A percentile compares a stretch with the other conserved stretches of the same genome.
These are phyloP conservation scores for Termitomyces sp. DNA, from an alignment of 768 basidiomycete species.

Conservation along the genomic window DNA sequence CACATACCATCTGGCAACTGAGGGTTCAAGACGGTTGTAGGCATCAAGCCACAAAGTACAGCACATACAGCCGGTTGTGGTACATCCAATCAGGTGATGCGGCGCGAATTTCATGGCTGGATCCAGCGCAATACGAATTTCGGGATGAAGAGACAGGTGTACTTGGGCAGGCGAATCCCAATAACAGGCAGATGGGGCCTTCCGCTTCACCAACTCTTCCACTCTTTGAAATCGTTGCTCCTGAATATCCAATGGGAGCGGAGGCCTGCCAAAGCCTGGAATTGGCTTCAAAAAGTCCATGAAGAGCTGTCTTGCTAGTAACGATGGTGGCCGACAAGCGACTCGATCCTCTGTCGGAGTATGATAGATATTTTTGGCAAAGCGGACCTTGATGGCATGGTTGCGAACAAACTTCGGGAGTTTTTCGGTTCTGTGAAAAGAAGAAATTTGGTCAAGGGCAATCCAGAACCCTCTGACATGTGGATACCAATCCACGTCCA, in stretches of 20 bases:
- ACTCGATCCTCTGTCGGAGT: neutral
- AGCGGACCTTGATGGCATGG: neutral
- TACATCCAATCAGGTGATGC: neutral
- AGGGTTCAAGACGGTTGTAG: neutral
- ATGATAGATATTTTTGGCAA: neutral
- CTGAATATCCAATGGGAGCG: neutral
- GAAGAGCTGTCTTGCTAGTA: neutral
- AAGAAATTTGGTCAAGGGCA: neutral
- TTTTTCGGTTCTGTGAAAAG: neutral
- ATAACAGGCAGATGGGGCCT: neutral
- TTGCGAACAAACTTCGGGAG: neutral
- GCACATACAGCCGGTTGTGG: neutral
- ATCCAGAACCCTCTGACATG: neutral
- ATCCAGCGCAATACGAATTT: neutral
- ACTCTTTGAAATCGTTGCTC: neutral
- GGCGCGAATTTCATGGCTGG: neutral
- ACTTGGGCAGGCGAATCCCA: neutral
- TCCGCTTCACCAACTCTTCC: neutral
- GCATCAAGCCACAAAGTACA: neutral
- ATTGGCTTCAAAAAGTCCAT: neutral
- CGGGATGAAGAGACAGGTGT: neutral
- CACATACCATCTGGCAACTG: neutral
- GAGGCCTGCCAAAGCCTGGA: neutral
- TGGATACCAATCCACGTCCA: neutral
- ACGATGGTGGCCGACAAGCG: neutral